phyloP scores from a whole-genome alignment of 768 basidiomycete genomes.

The Suillus tomentosus region DNA sequence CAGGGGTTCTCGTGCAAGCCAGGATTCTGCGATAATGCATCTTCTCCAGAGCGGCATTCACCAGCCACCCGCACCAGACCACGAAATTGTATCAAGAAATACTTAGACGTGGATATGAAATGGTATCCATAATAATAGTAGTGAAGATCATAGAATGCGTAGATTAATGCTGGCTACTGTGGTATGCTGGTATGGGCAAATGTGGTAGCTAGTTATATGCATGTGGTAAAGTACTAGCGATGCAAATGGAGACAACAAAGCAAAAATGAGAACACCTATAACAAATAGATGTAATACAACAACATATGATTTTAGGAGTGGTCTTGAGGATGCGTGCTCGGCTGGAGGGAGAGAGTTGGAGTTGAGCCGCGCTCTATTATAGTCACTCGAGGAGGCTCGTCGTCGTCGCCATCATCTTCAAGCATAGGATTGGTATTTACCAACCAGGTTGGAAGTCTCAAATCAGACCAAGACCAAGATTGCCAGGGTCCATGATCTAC shows the following conservation, averaged over 20 bases:
- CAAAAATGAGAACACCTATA: slow-evolving; percentile 21
- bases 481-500: slow-evolving; percentile 34
- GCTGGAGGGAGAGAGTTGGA: slow-evolving; percentile 18
- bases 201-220: slow-evolving; percentile 26
- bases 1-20: slow-evolving; percentile 48
- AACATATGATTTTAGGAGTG: slow-evolving; percentile 17
- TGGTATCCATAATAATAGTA: slow-evolving; percentile 18
- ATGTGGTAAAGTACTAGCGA: slow-evolving; percentile 25
- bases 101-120: neutral
- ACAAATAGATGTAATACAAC: slow-evolving; percentile 12
- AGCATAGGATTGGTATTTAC: slow-evolving; percentile 11
- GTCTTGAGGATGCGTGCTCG: slow-evolving; percentile 19
- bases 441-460: slow-evolving; percentile 31
- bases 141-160: slow-evolving; percentile 28
- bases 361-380: slow-evolving; percentile 19
- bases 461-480: slow-evolving; percentile 37
- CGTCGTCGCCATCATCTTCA: slow-evolving; percentile 29
- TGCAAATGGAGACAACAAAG: slow-evolving; percentile 25
- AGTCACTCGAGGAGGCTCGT: slow-evolving; percentile 19
- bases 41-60: slow-evolving; percentile 64
- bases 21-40: slow-evolving; percentile 47
- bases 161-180: slow-evolving; percentile 34
- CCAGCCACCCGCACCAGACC: slow-evolving; percentile 47
- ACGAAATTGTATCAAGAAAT: slow-evolving; percentile 26
- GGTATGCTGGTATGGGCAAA: slow-evolving; percentile 25